Conservation (phyloP, 2,329 filamentous ascomycete genomes). For the Arthrocladium fulminans region DNA sequence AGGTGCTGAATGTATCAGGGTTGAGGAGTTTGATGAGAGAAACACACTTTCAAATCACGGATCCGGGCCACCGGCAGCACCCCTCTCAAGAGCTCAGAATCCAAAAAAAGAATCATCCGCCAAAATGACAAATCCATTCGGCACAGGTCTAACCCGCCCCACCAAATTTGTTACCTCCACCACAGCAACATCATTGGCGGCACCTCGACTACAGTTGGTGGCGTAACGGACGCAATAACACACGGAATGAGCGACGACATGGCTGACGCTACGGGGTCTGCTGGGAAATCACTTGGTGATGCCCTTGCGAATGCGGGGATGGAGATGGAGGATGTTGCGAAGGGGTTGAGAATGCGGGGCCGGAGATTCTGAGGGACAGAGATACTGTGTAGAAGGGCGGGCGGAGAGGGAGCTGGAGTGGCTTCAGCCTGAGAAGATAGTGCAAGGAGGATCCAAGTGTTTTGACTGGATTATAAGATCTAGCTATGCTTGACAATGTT, state of each 20-base stretch:
- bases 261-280: slow-evolving; percentile 45
- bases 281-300: slow-evolving; percentile 48
- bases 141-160: slow-evolving; percentile 41
- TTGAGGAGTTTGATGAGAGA: too few species aligned
- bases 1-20: too few species aligned
- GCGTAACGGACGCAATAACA: slow-evolving; percentile 48
- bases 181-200: slow-evolving; percentile 49
- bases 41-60: too few species aligned
- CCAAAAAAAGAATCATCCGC: too few species aligned
- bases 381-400: too few species aligned
- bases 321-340: slow-evolving; percentile 43
- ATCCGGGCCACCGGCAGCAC: too few species aligned
- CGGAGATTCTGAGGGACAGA: too few species aligned
- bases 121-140: slow-evolving; percentile 14
- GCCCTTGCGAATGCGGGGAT: slow-evolving; percentile 45
- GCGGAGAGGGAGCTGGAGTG: slow-evolving; percentile 4
- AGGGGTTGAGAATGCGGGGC: slow-evolving; percentile 50
- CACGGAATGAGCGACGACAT: slow-evolving; percentile 51
- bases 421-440: neutral
- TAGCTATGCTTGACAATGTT: too few species aligned
- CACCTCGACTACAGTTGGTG: slow-evolving; percentile 44
- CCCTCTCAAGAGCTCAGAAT: too few species aligned
- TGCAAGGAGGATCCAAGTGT: neutral
- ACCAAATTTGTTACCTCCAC: slow-evolving; percentile 49
- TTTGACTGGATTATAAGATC: neutral